Evolutionary conservation across 805 yeast species (phyloP).

Genomic region (Saccharomycopsis malanga): DNA sequence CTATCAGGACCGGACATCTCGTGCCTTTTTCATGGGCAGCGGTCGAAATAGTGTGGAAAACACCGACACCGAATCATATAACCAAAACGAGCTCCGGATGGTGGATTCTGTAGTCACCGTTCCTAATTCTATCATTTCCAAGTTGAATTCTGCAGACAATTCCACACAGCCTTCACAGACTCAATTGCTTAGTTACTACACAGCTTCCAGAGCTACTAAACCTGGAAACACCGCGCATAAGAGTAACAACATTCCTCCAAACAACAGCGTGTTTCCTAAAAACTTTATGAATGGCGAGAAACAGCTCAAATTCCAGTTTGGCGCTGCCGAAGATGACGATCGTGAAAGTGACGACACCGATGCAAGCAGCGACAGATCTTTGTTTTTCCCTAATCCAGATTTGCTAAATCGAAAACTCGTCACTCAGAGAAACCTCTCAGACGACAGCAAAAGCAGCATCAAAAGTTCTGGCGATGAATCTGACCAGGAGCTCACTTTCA

Average conservation of each 20-base stretch:
- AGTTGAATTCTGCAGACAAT: slow-evolving; percentile 11
- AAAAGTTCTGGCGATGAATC: slow-evolving; percentile 9
- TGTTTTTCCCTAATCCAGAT: background rate
- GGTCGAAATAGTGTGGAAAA: slow-evolving; percentile 8
- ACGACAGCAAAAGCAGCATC: background rate
- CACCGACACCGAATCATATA: background rate
- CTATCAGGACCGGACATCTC: background rate
- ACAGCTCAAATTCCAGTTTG: slow-evolving; percentile 4
- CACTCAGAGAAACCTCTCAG: background rate
- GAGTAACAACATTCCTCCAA: background rate
- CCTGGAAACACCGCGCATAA: background rate
- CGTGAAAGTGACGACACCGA: slow-evolving; percentile 1
- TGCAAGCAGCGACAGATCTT: background rate
- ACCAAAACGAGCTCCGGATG: background rate
- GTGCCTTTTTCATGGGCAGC: background rate
- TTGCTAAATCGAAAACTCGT: background rate
- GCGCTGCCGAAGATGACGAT: slow-evolving; percentile 7
- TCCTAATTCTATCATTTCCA: slow-evolving; percentile 15
- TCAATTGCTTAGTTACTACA: slow-evolving; percentile 5
- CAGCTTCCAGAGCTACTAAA: background rate
- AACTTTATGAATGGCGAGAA: background rate
- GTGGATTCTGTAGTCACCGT: slow-evolving; percentile 19
- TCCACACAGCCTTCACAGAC: slow-evolving; percentile 6
- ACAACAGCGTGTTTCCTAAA: background rate
- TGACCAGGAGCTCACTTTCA: slow-evolving; percentile 14